These are phyloP conservation scores for Epicoccum sorghinum DNA, from an alignment of 2,329 filamentous ascomycete species.

Conservation along the genomic window DNA sequence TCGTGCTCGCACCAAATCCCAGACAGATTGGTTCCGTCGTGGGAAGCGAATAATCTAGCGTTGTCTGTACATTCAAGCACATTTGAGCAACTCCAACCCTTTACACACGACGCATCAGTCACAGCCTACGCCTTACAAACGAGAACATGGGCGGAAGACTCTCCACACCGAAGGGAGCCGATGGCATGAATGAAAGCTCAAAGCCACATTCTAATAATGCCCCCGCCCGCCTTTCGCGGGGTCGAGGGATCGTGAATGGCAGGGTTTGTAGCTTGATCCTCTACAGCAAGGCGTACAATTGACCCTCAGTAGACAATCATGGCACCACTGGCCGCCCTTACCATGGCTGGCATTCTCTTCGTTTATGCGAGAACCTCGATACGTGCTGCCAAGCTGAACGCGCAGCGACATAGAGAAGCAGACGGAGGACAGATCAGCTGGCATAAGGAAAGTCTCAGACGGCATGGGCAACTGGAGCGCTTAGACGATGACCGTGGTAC, in stretches of 20 bases:
- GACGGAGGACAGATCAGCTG: slow-evolving; percentile 62
- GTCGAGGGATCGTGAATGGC: slow-evolving; percentile 45
- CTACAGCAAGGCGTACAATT: not conserved
- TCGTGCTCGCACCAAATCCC: not conserved
- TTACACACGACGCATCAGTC: not conserved
- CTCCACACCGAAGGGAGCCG: slow-evolving; percentile 52
- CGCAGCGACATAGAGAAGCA: slow-evolving; percentile 63
- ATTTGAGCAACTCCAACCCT: not conserved
- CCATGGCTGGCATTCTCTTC: slow-evolving; percentile 66
- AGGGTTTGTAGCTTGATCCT: slow-evolving; percentile 25
- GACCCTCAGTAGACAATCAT: slow-evolving; percentile 54
- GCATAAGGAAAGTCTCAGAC: slow-evolving; percentile 60
- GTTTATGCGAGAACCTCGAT: slow-evolving; percentile 70
- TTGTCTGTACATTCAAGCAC: not conserved
- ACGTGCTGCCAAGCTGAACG: slow-evolving; percentile 69
- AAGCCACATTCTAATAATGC: slow-evolving; percentile 43
- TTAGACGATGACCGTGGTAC: slow-evolving; percentile 46
- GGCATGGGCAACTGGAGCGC: slow-evolving; percentile 58
- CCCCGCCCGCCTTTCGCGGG: slow-evolving; percentile 36
- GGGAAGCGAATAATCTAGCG: not conserved
- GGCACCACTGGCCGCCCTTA: slow-evolving; percentile 67
- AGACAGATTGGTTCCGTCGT: not conserved
- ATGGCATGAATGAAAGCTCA: slow-evolving; percentile 51
- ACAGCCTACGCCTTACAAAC: not conserved
- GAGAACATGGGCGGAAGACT: slow-evolving; percentile 54